Percentiles rank a stretch among this genome's conserved stretches.
Conservation (phyloP, 495 filamentous ascomycete species). For the Penicillium canescens region DNA sequence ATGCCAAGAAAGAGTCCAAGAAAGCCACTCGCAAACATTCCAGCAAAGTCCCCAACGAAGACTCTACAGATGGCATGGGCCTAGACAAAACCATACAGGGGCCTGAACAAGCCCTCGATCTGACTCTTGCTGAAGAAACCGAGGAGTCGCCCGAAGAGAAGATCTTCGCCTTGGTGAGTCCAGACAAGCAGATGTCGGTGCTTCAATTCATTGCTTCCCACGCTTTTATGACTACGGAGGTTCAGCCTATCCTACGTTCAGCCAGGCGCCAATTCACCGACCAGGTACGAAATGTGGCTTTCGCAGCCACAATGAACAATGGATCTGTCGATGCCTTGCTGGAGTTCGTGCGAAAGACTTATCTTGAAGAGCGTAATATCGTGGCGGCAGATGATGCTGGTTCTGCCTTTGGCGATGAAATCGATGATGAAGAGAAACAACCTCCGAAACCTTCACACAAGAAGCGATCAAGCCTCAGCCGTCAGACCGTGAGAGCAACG, state of each 20-base stretch:
- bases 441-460: neutral
- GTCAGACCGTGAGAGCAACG: no score
- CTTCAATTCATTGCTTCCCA: constrained; percentile 20
- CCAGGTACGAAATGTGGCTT: constrained; percentile 16
- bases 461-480: neutral
- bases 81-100: no score
- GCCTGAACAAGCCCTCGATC: neutral
- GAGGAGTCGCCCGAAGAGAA: neutral
- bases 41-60: no score
- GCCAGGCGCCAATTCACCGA: constrained; percentile 20
- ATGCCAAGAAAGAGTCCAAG: neutral
- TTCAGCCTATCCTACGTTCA: constrained; percentile 17
- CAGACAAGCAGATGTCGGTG: constrained; percentile 10
- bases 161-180: constrained; percentile 20
- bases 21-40: no score
- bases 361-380: constrained; percentile 13
- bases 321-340: constrained; percentile 11
- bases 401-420: constrained; percentile 24
- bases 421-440: constrained; percentile 12
- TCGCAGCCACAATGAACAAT: constrained; percentile 12
- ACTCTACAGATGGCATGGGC: no score
- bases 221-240: constrained; percentile 18
- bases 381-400: neutral
- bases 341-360: constrained; percentile 22
- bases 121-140: neutral